A percentile compares a stretch with the other conserved stretches of the same genome.
Conservation (phyloP, 208 protist genomes). For the Naegleria gruberi region DNA sequence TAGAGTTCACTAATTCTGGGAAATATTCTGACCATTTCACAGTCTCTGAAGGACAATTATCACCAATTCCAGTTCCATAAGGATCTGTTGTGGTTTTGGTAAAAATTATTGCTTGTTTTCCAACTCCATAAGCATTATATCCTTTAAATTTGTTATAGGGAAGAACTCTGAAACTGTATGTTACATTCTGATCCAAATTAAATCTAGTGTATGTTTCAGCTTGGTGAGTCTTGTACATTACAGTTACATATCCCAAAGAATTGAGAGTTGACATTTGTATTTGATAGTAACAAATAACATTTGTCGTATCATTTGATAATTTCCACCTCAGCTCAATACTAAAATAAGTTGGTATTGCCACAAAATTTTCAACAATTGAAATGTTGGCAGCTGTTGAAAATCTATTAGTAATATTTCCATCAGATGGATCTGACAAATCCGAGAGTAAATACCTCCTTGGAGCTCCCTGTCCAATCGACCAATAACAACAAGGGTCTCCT, state of each 20-base stretch:
- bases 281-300: neutral
- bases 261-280: neutral
- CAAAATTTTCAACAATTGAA: neutral
- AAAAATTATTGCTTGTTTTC: neutral
- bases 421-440: neutral
- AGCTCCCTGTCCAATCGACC: neutral
- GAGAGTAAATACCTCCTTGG: neutral
- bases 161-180: neutral
- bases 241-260: neutral
- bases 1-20: neutral
- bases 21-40: neutral
- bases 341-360: neutral
- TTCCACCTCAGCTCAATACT: neutral
- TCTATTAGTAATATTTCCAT: neutral
- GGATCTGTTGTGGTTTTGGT: neutral
- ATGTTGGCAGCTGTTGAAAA: neutral
- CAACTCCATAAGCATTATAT: neutral
- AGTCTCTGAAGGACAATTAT: neutral
- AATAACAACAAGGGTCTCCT: slow-evolving; percentile 4
- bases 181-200: neutral
- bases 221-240: neutral
- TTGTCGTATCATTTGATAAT: neutral
- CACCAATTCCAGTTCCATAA: neutral
- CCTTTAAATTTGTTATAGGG: neutral
- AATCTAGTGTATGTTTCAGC: neutral